Evolutionary conservation across 371 early-diverging fungal species (phyloP).

Genomic region (Rhizomucor miehei): DNA sequence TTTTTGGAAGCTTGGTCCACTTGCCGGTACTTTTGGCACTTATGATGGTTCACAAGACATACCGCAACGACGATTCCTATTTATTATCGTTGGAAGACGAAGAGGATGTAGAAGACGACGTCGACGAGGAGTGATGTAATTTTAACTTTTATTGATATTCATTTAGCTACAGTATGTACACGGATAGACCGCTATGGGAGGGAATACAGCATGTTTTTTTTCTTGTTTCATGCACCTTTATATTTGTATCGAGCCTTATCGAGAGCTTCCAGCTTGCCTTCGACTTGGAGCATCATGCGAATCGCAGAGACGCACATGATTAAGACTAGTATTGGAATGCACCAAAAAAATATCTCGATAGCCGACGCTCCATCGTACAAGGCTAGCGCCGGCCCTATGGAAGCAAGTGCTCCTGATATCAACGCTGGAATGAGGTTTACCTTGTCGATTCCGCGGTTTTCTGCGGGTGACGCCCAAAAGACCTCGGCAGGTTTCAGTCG

Average conservation of each 20-base stretch:
- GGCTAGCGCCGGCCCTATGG: conserved; percentile 16
- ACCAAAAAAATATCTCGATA: conserved; percentile 31
- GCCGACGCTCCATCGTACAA: conserved; percentile 10
- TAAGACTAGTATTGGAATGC: conserved; percentile 20
- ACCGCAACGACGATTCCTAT: conserved; percentile 7
- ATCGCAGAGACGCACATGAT: conserved; percentile 18
- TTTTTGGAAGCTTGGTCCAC: conserved; percentile 89
- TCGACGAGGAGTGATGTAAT: conserved; percentile 1
- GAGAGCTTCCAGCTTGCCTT: conserved; percentile 27
- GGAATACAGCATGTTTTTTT: too few species aligned
- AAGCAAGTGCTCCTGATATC: conserved; percentile 6
- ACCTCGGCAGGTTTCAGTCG: conserved; percentile 8
- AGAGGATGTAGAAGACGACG: conserved; percentile 4
- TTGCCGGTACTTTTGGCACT: conserved; percentile 83
- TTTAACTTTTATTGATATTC: too few species aligned
- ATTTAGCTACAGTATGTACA: too few species aligned
- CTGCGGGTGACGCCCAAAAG: conserved; percentile 8
- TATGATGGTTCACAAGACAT: conserved; percentile 82
- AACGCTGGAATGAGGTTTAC: neutral
- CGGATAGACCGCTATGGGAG: too few species aligned
- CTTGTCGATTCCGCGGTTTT: conserved; percentile 4
- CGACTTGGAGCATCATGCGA: conserved; percentile 33
- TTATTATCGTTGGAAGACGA: conserved; percentile 10
- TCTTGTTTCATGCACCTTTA: conserved; percentile 27
- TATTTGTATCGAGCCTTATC: conserved; percentile 37